Base-by-base conservation (phyloP, 495 filamentous ascomycete genomes). In the Hypoxylon fragiforme region DNA sequence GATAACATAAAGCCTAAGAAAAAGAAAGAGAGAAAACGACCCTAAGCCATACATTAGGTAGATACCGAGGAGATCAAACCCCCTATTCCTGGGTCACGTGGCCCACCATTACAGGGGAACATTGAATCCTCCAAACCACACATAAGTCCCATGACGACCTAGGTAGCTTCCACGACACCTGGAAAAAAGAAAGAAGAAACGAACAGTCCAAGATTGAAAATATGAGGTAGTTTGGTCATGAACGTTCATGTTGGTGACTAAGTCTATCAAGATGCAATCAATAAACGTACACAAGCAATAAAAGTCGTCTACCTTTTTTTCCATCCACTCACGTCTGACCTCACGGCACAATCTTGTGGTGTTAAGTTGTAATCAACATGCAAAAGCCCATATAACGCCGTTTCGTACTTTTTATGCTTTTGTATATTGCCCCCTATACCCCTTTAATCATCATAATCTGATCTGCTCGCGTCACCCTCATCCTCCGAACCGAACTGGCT, bases 181-280 rank as follows among this genome's bases (percentile, higher is more conserved):
- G n/a, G n/a, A n/a, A 13, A 3, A 3, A 4, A 18, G 4, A 15
- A 15, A 15, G 9, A 1, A 37, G 7, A 37, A 7, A 3, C 34
- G 2, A 5, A 6, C n/a, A 37, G 34, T 16, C 8, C 8, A 13
- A 37, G 13, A 28, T 28, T 9, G 4, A 13, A 37, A 9, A 12
- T 18, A 37, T 16, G 1, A 38, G n/a, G n/a, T n/a, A n/a, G n/a
- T 20, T 16, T 41, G 11, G 44, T 44, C 57, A 51, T 56, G 42
- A 56, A 35, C 40, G 15, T 50, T 51, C 57, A 60, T 60, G 50
- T 35, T 51, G 8, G n/a, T 13, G 42, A 61, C 56, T 61, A 61
- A 7, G 19, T 61, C 51, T 55, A 61, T 51, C 36, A 38, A 28
- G 31, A 38, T 42, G 38, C 36, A 22, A 31, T 53, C 38, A n/a